Conservation (phyloP, 257 asterid genomes). For the Galeopsis tetrahit region DNA sequence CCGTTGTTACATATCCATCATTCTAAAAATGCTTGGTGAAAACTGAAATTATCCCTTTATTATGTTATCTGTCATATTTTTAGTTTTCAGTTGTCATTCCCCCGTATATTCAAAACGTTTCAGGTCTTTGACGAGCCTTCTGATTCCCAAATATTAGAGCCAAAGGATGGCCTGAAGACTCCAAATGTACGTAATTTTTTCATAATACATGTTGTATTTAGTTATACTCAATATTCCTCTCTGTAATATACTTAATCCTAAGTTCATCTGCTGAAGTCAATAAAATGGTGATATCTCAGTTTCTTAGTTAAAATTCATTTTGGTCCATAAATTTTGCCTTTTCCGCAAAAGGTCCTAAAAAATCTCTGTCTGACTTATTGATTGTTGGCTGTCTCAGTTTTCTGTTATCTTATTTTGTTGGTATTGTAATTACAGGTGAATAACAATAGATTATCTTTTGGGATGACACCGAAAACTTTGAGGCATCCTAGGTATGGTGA, state of each 20-base stretch:
- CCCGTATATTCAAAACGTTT: conserved; percentile 21
- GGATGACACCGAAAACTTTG: conserved; percentile 75
- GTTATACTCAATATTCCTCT: background rate
- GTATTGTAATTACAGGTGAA: conserved; percentile 52
- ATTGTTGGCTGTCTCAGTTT: background rate
- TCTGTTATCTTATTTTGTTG: conserved; percentile 2
- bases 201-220: background rate
- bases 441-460: conserved; percentile 65
- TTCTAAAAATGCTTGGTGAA: conserved; percentile 11
- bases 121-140: conserved; percentile 77
- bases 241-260: background rate
- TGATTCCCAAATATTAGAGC: conserved; percentile 52
- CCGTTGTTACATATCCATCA: background rate
- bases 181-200: conserved; percentile 64
- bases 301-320: background rate
- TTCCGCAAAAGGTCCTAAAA: too few species aligned
- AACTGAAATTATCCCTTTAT: conserved; percentile 19
- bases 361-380: too few species aligned
- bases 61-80: background rate
- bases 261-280: conserved; percentile 10
- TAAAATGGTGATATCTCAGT: background rate
- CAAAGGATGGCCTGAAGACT: conserved; percentile 72
- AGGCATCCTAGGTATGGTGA: conserved; percentile 88
- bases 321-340: too few species aligned
- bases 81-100: conserved; percentile 14